Evolutionary conservation across 352 stramenopile species (phyloP).

Genomic region (Pythium vanterpoolii): DNA sequence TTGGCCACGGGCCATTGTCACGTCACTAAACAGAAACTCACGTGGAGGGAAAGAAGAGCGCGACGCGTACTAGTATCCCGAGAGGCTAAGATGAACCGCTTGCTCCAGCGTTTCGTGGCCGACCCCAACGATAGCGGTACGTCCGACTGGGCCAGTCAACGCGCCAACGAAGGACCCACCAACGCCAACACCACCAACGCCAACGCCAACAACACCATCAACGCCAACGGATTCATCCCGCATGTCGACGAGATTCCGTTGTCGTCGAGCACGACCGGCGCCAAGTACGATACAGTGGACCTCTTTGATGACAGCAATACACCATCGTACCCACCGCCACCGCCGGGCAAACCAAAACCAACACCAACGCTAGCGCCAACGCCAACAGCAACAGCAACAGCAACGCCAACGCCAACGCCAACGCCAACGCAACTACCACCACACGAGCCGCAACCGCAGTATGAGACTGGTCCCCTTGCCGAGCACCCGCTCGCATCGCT

Average conservation of each 20-base stretch:
- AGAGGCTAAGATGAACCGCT: conserved; percentile 41
- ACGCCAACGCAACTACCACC: not conserved
- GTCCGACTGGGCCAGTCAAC: conserved; percentile 21
- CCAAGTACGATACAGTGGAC: conserved; percentile 27
- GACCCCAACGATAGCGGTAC: conserved; percentile 10
- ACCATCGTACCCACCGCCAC: conserved; percentile 2
- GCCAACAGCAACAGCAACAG: not conserved
- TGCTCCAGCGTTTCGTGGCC: conserved; percentile 61
- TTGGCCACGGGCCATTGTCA: not conserved
- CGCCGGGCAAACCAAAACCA: not conserved
- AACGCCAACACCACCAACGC: not conserved
- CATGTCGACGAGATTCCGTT: conserved; percentile 34
- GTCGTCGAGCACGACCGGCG: conserved; percentile 22
- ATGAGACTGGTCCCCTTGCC: not conserved
- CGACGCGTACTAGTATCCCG: not conserved
- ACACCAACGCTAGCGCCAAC: not conserved
- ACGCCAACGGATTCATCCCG: not conserved
- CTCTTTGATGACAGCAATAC: conserved; percentile 27
- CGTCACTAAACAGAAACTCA: not conserved
- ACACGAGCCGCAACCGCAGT: not conserved
- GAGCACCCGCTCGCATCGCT: not conserved
- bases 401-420: not conserved
- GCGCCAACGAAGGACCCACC: conserved; percentile 12
- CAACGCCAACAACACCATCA: conserved; percentile 12
- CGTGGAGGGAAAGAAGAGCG: not conserved